These are phyloP conservation scores for Haematococcus sp. DNA, from an alignment of 139 green algal genomes.

Conservation along the genomic window DNA sequence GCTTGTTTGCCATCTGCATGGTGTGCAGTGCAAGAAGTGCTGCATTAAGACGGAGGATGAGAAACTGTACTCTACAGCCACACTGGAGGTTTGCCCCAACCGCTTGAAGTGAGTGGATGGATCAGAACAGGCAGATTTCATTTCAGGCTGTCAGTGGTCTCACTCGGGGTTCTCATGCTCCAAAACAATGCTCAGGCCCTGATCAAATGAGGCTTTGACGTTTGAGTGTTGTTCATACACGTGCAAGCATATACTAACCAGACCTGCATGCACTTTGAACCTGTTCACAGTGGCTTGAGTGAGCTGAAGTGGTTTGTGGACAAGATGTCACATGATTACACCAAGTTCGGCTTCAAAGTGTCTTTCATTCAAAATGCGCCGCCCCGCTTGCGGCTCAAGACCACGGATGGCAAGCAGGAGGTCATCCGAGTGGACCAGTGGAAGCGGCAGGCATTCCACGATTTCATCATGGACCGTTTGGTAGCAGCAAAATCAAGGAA, in stretches of 20 bases:
- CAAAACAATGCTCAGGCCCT: too few species aligned
- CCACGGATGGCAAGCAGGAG: background rate
- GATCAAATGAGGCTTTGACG: too few species aligned
- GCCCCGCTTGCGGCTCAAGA: background rate
- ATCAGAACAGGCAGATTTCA: too few species aligned
- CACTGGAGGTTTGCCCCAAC: slow-evolving; percentile 7
- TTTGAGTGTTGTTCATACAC: too few species aligned
- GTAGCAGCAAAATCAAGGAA: background rate
- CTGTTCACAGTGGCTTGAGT: background rate
- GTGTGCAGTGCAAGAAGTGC: background rate
- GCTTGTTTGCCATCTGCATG: too few species aligned
- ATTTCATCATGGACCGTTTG: background rate
- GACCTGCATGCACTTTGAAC: too few species aligned
- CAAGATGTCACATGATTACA: background rate
- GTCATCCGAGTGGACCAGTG: background rate
- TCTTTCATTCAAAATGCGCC: background rate
- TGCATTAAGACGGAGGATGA: background rate
- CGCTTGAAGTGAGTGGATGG: background rate
- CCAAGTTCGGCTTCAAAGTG: background rate
- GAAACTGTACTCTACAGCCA: background rate
- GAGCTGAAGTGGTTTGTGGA: slow-evolving; percentile 6
- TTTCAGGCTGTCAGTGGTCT: too few species aligned
- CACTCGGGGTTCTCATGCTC: too few species aligned
- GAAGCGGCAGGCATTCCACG: background rate
- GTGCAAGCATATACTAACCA: too few species aligned